Percentiles rank a stretch among this genome's conserved stretches.
These are phyloP conservation scores for Mallotus japonicus DNA, from an alignment of 441 rosid species.

Conservation along the genomic window DNA sequence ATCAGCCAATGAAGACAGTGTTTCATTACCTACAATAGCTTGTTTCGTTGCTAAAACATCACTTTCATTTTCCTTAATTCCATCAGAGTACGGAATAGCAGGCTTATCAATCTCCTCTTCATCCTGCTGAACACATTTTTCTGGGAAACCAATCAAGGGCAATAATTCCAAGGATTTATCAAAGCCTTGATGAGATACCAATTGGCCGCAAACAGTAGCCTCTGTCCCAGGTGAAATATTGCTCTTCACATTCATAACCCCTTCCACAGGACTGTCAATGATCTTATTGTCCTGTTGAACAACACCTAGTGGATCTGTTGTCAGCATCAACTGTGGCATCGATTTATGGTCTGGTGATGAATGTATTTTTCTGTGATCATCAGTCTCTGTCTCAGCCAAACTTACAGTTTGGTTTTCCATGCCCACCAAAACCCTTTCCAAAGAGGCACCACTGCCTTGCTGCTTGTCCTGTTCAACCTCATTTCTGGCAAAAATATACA, in stretches of 20 bases:
- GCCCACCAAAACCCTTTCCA: background rate
- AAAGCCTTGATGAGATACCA: conserved; percentile 16
- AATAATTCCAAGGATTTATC: conserved; percentile 25
- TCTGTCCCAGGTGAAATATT: conserved; percentile 18
- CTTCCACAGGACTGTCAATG: background rate
- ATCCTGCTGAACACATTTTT: conserved; percentile 18
- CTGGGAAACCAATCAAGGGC: conserved; percentile 25
- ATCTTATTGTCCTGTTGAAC: conserved; percentile 9
- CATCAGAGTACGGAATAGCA: conserved; percentile 10
- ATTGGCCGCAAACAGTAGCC: conserved; percentile 15
- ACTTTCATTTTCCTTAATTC: conserved; percentile 28
- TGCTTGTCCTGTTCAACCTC: conserved; percentile 8
- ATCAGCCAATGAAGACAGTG: conserved; percentile 22
- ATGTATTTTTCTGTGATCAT: background rate
- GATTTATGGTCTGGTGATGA: background rate
- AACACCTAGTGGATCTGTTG: background rate
- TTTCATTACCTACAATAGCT: conserved; percentile 23
- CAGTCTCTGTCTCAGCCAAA: background rate
- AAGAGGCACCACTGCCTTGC: conserved; percentile 1
- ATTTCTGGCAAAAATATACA: background rate
- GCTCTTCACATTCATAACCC: conserved; percentile 19
- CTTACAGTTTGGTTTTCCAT: background rate
- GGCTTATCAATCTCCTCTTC: conserved; percentile 23
- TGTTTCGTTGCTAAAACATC: conserved; percentile 25
- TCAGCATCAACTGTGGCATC: background rate